These are phyloP conservation scores for Tolypocladium paradoxum DNA, from an alignment of 2,329 filamentous ascomycete genomes.

Conservation along the genomic window DNA sequence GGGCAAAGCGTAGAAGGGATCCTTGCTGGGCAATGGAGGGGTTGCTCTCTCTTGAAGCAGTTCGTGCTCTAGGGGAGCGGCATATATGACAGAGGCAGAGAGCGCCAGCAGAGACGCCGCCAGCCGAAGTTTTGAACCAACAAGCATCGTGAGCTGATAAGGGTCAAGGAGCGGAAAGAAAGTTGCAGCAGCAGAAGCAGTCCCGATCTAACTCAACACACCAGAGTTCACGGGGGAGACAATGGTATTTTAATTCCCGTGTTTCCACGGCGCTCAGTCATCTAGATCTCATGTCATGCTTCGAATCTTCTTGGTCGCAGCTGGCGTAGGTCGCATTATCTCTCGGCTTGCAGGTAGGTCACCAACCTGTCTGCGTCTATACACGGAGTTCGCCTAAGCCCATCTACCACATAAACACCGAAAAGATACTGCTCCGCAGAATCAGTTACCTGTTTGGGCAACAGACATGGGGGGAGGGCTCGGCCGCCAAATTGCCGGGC, in stretches of 20 bases:
- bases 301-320: neutral
- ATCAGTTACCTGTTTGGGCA: neutral
- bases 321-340: neutral
- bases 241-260: neutral
- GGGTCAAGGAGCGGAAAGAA: no score
- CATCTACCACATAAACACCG: no score
- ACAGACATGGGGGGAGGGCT: neutral
- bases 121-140: neutral
- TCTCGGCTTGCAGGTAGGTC: neutral
- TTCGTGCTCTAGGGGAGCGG: neutral
- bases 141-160: neutral
- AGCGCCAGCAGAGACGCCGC: neutral
- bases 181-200: neutral
- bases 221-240: neutral
- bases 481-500: neutral
- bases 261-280: neutral
- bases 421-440: neutral
- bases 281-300: neutral
- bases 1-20: neutral
- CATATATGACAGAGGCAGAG: neutral
- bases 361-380: neutral
- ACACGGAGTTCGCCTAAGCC: neutral
- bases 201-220: neutral
- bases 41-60: neutral
- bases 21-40: neutral